Conservation (phyloP, 768 basidiomycete genomes). For the Trametes maxima region DNA sequence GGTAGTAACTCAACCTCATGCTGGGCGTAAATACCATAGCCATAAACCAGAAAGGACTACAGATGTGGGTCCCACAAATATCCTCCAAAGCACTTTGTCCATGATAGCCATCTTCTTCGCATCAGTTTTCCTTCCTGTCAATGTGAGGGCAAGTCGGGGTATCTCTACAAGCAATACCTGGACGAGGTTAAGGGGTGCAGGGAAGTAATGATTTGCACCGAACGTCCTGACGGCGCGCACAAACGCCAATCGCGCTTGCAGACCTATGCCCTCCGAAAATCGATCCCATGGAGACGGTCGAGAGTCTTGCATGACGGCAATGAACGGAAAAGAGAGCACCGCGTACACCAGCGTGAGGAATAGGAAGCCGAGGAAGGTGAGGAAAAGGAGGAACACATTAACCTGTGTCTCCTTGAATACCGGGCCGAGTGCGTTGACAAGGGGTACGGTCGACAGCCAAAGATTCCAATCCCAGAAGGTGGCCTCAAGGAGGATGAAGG, state of each 20-base stretch:
- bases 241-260: constrained; percentile 46
- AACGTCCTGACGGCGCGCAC: constrained; percentile 39
- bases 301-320: constrained; percentile 9
- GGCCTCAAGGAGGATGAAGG: constrained; percentile 47
- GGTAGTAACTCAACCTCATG: neutral
- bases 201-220: constrained; percentile 43
- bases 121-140: constrained; percentile 21
- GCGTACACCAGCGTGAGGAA: constrained; percentile 39
- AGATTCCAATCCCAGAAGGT: constrained; percentile 46
- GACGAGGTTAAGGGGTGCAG: constrained; percentile 55
- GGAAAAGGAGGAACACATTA: constrained; percentile 43
- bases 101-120: constrained; percentile 16
- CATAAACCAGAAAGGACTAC: constrained; percentile 33
- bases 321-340: constrained; percentile 32
- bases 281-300: constrained; percentile 46
- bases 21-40: constrained; percentile 28
- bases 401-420: constrained; percentile 53
- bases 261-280: constrained; percentile 47
- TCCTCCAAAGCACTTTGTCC: constrained; percentile 45
- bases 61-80: constrained; percentile 43
- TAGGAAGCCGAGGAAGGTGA: constrained; percentile 39
- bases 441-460: constrained; percentile 9
- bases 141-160: constrained; percentile 14
- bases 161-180: constrained; percentile 26
- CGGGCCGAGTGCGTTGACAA: constrained; percentile 19